Percentiles rank a stretch among this genome's conserved stretches.
Conservation (phyloP, 2,329 filamentous ascomycete species). For the Scytalidium sp. region DNA sequence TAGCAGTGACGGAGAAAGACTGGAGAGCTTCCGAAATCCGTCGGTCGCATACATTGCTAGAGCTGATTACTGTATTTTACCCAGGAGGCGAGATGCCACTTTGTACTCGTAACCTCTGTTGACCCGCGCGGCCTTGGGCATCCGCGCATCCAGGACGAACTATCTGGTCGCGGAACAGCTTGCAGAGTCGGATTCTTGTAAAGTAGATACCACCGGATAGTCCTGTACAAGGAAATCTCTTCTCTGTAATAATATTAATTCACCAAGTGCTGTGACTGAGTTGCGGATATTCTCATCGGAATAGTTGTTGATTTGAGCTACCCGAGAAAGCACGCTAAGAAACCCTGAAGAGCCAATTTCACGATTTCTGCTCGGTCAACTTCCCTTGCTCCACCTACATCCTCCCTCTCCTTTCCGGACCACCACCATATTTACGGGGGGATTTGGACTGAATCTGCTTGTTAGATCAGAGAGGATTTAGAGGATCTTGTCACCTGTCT, state of each 20-base stretch:
- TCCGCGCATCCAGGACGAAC: too few species aligned
- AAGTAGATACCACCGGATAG: too few species aligned
- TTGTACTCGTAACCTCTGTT: not conserved
- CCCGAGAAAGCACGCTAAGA: not conserved
- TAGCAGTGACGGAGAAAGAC: not conserved
- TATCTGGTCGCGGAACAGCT: too few species aligned
- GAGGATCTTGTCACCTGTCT: not conserved
- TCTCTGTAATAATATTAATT: too few species aligned
- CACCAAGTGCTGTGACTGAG: too few species aligned
- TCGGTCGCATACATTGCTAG: not conserved
- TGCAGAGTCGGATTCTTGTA: too few species aligned
- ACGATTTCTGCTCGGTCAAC: not conserved
- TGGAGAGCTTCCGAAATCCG: not conserved
- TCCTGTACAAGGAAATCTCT: too few species aligned
- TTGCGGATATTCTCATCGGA: too few species aligned
- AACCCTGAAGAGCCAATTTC: not conserved
- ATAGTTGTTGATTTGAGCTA: not conserved
- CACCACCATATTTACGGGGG: not conserved
- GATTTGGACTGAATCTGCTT: not conserved
- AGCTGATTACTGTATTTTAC: not conserved
- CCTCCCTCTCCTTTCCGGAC: not conserved
- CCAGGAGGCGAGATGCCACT: not conserved
- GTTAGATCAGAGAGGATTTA: not conserved
- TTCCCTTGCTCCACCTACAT: not conserved
- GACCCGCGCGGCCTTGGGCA: too few species aligned